Conservation (phyloP, 1,139 yeast species). For the Geotrichum carabidarum region DNA sequence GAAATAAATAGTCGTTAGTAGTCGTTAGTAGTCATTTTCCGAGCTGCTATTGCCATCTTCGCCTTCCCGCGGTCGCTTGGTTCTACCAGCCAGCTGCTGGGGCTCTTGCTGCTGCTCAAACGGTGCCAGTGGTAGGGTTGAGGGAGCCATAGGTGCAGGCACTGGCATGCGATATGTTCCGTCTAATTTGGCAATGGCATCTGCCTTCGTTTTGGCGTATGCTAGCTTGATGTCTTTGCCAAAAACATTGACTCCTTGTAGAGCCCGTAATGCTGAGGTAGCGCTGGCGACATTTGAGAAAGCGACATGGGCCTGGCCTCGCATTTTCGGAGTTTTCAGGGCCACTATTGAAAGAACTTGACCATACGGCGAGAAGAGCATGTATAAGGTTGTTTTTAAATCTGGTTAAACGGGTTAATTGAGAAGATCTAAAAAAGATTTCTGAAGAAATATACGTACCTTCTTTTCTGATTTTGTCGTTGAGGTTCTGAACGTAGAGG, state of each 20-base stretch:
- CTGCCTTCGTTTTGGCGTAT: constrained; percentile 42
- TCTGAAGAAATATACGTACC: constrained; percentile 1
- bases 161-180: constrained; percentile 28
- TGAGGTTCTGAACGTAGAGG: constrained; percentile 59
- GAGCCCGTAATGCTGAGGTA: constrained; percentile 45
- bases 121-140: constrained; percentile 24
- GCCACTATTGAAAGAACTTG: constrained; percentile 56
- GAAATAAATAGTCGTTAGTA: constrained; percentile 3
- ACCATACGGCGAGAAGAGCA: constrained; percentile 63
- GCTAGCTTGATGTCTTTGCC: constrained; percentile 52
- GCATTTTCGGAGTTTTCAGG: constrained; percentile 45
- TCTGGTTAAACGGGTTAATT: constrained; percentile 25
- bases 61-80: constrained; percentile 22
- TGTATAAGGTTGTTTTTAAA: constrained; percentile 52
- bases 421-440: neutral
- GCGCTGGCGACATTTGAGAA: constrained; percentile 51
- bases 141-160: constrained; percentile 20
- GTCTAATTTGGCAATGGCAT: constrained; percentile 33
- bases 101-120: constrained; percentile 19
- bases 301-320: constrained; percentile 77
- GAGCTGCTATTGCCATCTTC: constrained; percentile 6
- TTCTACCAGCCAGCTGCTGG: neutral
- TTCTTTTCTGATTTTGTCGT: constrained; percentile 51
- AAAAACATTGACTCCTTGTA: constrained; percentile 50
- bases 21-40: constrained; percentile 4